Conservation (phyloP, 192 early-diverging fungal species). For the Rhizoclosmatium globosum region DNA sequence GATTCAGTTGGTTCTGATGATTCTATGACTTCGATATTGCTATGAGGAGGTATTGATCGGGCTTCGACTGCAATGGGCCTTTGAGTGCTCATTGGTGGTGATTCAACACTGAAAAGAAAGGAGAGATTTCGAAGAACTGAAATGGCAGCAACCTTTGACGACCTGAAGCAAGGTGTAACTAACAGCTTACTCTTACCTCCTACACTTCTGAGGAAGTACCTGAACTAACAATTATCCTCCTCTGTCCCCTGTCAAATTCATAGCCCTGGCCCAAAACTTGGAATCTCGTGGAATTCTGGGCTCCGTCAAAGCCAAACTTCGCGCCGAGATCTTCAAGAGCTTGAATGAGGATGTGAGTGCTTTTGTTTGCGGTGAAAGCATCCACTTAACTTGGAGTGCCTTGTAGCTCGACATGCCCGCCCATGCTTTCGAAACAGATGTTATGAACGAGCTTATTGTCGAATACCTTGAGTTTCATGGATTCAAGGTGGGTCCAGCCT, state of each 20-base stretch:
- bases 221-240: neutral
- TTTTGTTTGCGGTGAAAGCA: neutral
- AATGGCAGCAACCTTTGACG: slow-evolving; percentile 34
- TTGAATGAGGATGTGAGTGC: slow-evolving; percentile 42
- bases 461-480: slow-evolving; percentile 55
- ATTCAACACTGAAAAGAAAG: too few species aligned
- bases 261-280: slow-evolving; percentile 47
- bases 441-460: slow-evolving; percentile 54
- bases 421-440: slow-evolving; percentile 39
- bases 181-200: neutral
- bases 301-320: slow-evolving; percentile 45
- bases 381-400: neutral
- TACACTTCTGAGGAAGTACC: neutral
- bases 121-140: neutral
- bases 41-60: too few species aligned
- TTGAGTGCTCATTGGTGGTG: too few species aligned
- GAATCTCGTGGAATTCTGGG: slow-evolving; percentile 41
- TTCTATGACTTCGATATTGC: too few species aligned
- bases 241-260: neutral
- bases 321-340: slow-evolving; percentile 53
- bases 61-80: too few species aligned
- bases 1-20: too few species aligned
- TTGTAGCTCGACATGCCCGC: slow-evolving; percentile 28
- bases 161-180: slow-evolving; percentile 28
- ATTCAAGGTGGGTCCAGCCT: slow-evolving; percentile 32